Conservation (phyloP, 371 early-diverging fungal species). For the Chytridium lagenaria region DNA sequence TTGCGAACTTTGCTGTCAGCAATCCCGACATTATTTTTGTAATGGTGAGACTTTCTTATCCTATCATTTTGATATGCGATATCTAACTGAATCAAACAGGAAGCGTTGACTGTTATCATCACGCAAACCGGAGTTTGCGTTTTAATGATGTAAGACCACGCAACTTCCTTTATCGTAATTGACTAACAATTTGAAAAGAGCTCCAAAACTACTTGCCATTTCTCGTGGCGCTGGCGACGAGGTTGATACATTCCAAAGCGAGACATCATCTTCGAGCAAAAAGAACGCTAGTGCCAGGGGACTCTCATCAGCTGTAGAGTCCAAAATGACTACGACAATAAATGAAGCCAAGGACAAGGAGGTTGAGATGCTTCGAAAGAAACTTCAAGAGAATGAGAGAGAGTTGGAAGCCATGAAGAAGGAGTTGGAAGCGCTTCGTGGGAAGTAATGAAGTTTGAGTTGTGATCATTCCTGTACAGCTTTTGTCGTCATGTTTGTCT, state of each 20-base stretch:
- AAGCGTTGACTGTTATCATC: slow-evolving; percentile 29
- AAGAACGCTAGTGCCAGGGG: background rate
- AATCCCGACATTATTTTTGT: slow-evolving; percentile 28
- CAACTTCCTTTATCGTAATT: background rate
- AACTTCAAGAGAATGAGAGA: background rate
- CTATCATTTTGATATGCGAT: background rate
- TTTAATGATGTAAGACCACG: slow-evolving; percentile 15
- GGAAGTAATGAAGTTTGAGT: too few species aligned
- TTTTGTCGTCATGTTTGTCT: too few species aligned
- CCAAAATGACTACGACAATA: background rate
- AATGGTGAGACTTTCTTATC: background rate
- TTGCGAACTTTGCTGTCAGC: slow-evolving; percentile 26
- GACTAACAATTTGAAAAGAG: background rate
- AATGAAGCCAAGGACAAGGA: slow-evolving; percentile 15
- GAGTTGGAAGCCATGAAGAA: background rate
- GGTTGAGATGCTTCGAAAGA: background rate
- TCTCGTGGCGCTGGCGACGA: background rate
- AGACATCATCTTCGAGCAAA: background rate
- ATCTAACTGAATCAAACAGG: slow-evolving; percentile 9
- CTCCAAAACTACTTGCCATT: slow-evolving; percentile 1
- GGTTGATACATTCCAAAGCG: background rate
- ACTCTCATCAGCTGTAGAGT: background rate
- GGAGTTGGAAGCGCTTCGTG: too few species aligned
- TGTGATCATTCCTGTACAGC: too few species aligned
- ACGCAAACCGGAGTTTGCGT: slow-evolving; percentile 28